A percentile compares a stretch with the other conserved stretches of the same genome.
Evolutionary conservation across 164 flowering plant genomes (phyloP).

Genomic region (Aristolochia californica): DNA sequence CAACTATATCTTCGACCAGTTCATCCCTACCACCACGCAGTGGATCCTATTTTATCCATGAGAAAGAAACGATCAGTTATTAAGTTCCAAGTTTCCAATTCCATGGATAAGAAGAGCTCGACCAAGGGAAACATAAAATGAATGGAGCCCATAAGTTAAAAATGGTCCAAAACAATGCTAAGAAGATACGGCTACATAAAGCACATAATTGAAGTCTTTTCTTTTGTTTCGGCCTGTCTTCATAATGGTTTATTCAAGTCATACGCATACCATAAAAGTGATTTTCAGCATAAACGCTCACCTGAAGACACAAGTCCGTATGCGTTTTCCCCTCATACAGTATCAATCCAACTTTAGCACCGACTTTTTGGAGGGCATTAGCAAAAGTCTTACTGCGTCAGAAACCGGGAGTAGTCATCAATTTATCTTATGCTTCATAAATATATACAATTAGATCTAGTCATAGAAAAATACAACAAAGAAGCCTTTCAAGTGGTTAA

Average conservation of each 20-base stretch:
- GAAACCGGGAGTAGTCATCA: neutral
- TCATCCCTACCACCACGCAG: conserved; percentile 83
- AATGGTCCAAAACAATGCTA: neutral
- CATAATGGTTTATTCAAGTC: neutral
- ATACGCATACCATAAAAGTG: neutral
- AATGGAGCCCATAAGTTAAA: neutral
- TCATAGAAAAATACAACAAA: too few relatives aligned
- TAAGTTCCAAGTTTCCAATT: too few relatives aligned
- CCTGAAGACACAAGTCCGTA: conserved; percentile 91
- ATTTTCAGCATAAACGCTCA: conserved; percentile 12
- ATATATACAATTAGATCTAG: too few relatives aligned
- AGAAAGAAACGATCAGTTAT: neutral
- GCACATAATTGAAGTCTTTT: neutral
- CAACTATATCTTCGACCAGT: conserved; percentile 51
- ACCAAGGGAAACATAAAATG: too few relatives aligned
- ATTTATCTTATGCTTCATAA: too few relatives aligned
- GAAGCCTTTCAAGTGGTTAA: too few relatives aligned
- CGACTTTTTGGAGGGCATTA: conserved; percentile 45
- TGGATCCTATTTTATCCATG: conserved; percentile 57
- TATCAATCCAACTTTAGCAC: conserved; percentile 55
- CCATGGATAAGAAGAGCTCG: too few relatives aligned
- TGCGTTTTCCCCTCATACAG: conserved; percentile 82
- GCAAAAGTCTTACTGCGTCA: conserved; percentile 56
- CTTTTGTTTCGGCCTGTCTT: neutral
- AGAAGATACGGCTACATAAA: neutral